Evolutionary conservation across 345 rosid species (phyloP).

Genomic region (Clarkia xantiana): DNA sequence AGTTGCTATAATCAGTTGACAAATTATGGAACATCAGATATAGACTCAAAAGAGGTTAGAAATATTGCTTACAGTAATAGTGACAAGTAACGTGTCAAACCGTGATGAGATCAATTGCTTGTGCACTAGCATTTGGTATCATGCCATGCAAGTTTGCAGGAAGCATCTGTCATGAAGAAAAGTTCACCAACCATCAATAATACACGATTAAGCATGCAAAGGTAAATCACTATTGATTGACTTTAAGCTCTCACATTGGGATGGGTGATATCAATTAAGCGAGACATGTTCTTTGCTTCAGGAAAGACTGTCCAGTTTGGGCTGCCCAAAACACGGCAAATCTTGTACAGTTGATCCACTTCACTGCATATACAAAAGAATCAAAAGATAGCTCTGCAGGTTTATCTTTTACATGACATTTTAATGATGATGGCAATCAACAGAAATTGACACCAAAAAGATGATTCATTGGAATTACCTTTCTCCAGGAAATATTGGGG

Average conservation of each 20-base stretch:
- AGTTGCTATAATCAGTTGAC: constrained; percentile 34
- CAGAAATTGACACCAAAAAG: no score
- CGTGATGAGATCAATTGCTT: constrained; percentile 73
- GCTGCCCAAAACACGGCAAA: constrained; percentile 68
- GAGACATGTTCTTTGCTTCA: constrained; percentile 52
- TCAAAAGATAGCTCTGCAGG: no score
- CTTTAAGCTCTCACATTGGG: constrained; percentile 35
- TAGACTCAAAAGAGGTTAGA: constrained; percentile 6
- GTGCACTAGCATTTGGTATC: constrained; percentile 64
- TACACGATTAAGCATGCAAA: background rate
- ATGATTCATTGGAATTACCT: constrained; percentile 23
- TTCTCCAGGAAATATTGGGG: constrained; percentile 93
- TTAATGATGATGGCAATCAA: background rate
- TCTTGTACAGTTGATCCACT: constrained; percentile 81
- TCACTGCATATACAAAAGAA: constrained; percentile 35
- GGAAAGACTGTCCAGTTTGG: constrained; percentile 68
- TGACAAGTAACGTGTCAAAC: constrained; percentile 15
- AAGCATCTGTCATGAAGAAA: constrained; percentile 30
- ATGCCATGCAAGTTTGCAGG: constrained; percentile 47
- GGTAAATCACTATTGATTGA: background rate
- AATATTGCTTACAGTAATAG: constrained; percentile 1
- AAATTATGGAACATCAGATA: constrained; percentile 1
- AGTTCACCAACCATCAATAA: constrained; percentile 3
- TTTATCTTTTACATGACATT: no score
- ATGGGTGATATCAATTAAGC: constrained; percentile 40